Percentiles rank a stretch among this genome's conserved stretches.
These are phyloP conservation scores for Pharnaceum exiguum DNA, from an alignment of 148 eudicot genomes.

Conservation along the genomic window DNA sequence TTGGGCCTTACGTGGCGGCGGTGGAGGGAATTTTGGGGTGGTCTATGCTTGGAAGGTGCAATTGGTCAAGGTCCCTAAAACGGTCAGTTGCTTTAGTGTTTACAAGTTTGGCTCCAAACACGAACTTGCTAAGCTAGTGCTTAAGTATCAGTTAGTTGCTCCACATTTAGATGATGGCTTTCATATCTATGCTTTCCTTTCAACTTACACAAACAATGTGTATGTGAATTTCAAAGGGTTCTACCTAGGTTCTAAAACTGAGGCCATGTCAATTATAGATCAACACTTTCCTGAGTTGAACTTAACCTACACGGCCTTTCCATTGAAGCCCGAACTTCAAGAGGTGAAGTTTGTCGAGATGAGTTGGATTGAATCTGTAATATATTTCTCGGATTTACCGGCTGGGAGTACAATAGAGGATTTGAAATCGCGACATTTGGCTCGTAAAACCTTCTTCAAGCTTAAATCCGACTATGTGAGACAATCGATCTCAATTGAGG, in stretches of 20 bases:
- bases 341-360: slow-evolving; percentile 17
- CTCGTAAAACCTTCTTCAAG: slow-evolving; percentile 13
- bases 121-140: slow-evolving; percentile 19
- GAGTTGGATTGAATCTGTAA: slow-evolving; percentile 35
- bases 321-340: too few relatives aligned
- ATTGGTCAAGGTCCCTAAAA: slow-evolving; percentile 20
- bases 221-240: slow-evolving; percentile 21
- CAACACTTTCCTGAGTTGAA: slow-evolving; percentile 11
- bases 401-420: slow-evolving; percentile 15
- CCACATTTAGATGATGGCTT: slow-evolving; percentile 31
- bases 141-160: slow-evolving; percentile 32
- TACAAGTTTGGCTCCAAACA: slow-evolving; percentile 15
- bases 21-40: slow-evolving; percentile 33
- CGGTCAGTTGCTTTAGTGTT: slow-evolving; percentile 28
- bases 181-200: slow-evolving; percentile 12
- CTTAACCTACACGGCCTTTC: too few relatives aligned
- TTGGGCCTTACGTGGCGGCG: slow-evolving; percentile 41
- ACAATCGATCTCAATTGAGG: slow-evolving; percentile 12
- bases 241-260: slow-evolving; percentile 19
- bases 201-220: slow-evolving; percentile 6
- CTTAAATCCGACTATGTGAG: slow-evolving; percentile 34
- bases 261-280: slow-evolving; percentile 4
- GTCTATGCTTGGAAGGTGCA: slow-evolving; percentile 36
- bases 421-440: slow-evolving; percentile 16
- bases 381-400: slow-evolving; percentile 24